phyloP scores from a whole-genome alignment of 2,329 filamentous ascomycete genomes.

The Neonectria ditissima region DNA sequence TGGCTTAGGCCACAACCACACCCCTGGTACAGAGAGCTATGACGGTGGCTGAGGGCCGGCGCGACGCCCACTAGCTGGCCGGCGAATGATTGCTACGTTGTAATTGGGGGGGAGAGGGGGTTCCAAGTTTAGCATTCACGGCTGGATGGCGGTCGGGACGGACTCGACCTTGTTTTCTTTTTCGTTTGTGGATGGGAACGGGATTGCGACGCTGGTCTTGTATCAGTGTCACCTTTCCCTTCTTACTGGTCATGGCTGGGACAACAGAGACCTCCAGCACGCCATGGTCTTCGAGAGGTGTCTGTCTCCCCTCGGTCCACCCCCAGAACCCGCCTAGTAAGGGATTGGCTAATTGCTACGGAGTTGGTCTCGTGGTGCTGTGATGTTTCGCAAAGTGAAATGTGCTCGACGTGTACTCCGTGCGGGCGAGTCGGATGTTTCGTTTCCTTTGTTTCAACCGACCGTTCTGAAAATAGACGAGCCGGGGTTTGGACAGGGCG shows the following conservation, averaged over 20 bases:
- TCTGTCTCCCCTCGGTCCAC: neutral
- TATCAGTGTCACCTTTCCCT: neutral
- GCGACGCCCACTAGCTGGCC: neutral
- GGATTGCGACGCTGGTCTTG: neutral
- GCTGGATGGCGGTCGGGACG: neutral
- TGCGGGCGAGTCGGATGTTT: slow-evolving; percentile 2
- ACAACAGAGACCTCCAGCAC: too few species aligned
- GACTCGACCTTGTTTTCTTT: neutral
- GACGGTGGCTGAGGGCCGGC: slow-evolving; percentile 11
- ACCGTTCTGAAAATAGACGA: slow-evolving; percentile 22
- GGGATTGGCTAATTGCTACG: neutral
- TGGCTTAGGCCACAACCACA: neutral
- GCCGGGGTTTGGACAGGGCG: slow-evolving; percentile 5
- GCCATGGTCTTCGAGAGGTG: neutral
- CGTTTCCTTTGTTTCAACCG: slow-evolving; percentile 18
- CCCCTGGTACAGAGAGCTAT: slow-evolving; percentile 1
- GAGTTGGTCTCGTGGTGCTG: neutral
- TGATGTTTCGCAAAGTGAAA: neutral
- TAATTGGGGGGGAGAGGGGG: slow-evolving; percentile 1
- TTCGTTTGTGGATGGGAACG: neutral
- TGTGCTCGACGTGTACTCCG: neutral
- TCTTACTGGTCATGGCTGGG: too few species aligned
- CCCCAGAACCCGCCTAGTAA: neutral
- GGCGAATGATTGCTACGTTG: slow-evolving; percentile 21
- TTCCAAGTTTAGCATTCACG: neutral